Conservation (phyloP, 163 green algal species). For the Chloromonas sp. region DNA sequence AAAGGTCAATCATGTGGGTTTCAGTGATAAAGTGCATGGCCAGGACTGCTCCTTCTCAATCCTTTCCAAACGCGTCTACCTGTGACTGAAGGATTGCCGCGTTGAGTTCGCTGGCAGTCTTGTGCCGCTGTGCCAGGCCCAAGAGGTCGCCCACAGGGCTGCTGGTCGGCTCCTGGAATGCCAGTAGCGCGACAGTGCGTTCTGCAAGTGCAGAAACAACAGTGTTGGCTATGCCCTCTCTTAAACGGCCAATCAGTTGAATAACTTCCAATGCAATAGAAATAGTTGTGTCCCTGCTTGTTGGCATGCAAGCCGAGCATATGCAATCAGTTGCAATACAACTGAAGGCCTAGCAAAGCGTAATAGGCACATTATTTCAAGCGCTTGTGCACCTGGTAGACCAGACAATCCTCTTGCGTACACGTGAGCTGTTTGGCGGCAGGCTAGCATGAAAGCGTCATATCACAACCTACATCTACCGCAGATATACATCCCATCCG, state of each 20-base stretch:
- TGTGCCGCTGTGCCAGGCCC: slow-evolving; percentile 79
- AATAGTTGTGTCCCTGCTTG: neutral
- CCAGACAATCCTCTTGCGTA: too few species aligned
- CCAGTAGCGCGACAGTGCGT: slow-evolving; percentile 84
- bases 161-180: slow-evolving; percentile 74
- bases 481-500: neutral
- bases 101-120: slow-evolving; percentile 90
- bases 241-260: too few species aligned
- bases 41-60: too few species aligned
- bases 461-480: too few species aligned
- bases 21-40: too few species aligned
- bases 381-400: too few species aligned
- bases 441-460: too few species aligned
- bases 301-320: neutral
- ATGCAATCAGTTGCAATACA: neutral
- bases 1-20: too few species aligned
- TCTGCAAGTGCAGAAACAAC: slow-evolving; percentile 49
- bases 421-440: too few species aligned
- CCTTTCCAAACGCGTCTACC: neutral
- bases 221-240: neutral
- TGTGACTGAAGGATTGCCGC: slow-evolving; percentile 77
- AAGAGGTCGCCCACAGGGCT: slow-evolving; percentile 81
- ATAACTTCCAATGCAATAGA: neutral
- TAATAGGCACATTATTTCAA: too few species aligned
- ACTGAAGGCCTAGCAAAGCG: too few species aligned